Percentiles rank a stretch among this genome's conserved stretches.
Conservation (phyloP, 179 eudicot genomes). For the Actinidia arguta region DNA sequence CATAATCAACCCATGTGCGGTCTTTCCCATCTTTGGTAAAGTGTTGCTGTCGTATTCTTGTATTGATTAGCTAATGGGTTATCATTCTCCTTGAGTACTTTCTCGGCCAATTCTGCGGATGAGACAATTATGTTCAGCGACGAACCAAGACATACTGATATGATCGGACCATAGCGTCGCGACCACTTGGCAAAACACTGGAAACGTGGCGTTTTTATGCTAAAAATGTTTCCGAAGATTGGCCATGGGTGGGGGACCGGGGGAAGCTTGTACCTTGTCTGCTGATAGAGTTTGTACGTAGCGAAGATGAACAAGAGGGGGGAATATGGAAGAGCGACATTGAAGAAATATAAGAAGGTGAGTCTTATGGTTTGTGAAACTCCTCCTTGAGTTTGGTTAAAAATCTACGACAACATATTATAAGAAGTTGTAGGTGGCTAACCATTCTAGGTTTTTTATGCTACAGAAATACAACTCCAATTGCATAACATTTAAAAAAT, state of each 20-base stretch:
- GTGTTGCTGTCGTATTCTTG: constrained; percentile 22
- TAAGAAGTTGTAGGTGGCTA: too few relatives aligned
- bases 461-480: too few relatives aligned
- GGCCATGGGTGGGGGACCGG: constrained; percentile 54
- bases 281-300: constrained; percentile 33
- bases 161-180: constrained; percentile 34
- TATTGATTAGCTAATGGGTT: constrained; percentile 42
- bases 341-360: too few relatives aligned
- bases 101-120: constrained; percentile 40
- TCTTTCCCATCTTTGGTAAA: constrained; percentile 34
- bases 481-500: too few relatives aligned
- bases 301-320: constrained; percentile 30
- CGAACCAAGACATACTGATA: constrained; percentile 43
- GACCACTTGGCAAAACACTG: constrained; percentile 35
- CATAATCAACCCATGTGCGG: constrained; percentile 49
- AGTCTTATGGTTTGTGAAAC: too few relatives aligned
- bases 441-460: too few relatives aligned
- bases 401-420: too few relatives aligned
- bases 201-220: constrained; percentile 14
- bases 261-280: constrained; percentile 34
- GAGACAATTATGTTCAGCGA: constrained; percentile 37
- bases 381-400: too few relatives aligned
- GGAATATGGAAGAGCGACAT: neutral
- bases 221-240: constrained; percentile 29
- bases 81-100: constrained; percentile 49